Evolutionary conservation across 2,329 filamentous ascomycete species (phyloP).

Genomic region (Neonectria coccinea): DNA sequence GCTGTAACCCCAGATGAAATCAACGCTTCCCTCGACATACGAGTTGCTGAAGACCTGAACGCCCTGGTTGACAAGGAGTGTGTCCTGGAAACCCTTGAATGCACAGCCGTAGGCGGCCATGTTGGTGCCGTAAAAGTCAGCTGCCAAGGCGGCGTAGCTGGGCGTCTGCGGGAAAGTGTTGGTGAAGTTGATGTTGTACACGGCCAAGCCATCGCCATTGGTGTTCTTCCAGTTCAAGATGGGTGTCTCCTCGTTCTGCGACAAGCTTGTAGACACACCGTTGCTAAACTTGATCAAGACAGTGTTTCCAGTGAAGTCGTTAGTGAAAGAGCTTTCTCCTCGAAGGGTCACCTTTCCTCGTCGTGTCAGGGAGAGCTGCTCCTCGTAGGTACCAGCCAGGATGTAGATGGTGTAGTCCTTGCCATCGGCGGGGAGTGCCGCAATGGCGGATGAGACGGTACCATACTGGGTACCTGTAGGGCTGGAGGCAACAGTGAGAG

Average conservation of each 20-base stretch:
- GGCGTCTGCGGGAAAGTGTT: slow-evolving; percentile 59
- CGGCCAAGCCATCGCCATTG: slow-evolving; percentile 58
- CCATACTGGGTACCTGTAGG: slow-evolving; percentile 53
- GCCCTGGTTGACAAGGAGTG: slow-evolving; percentile 59
- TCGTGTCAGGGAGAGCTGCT: slow-evolving; percentile 36
- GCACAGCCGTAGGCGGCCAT: slow-evolving; percentile 55
- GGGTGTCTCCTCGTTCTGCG: slow-evolving; percentile 57
- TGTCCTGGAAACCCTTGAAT: slow-evolving; percentile 62
- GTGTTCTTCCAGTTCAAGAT: slow-evolving; percentile 59
- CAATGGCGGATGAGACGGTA: slow-evolving; percentile 57
- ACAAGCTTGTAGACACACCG: slow-evolving; percentile 50
- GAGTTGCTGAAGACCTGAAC: slow-evolving; percentile 60
- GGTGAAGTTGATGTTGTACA: slow-evolving; percentile 71
- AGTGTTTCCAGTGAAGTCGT: slow-evolving; percentile 39
- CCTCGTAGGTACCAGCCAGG: slow-evolving; percentile 40
- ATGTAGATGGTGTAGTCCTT: slow-evolving; percentile 42
- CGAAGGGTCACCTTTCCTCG: slow-evolving; percentile 35
- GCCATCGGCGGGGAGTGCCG: slow-evolving; percentile 50
- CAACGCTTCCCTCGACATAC: slow-evolving; percentile 47
- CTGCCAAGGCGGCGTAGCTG: slow-evolving; percentile 56
- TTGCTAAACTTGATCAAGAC: slow-evolving; percentile 37
- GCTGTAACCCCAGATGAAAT: slow-evolving; percentile 47
- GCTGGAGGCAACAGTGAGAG: slow-evolving; percentile 48
- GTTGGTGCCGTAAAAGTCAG: slow-evolving; percentile 49
- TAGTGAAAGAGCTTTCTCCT: slow-evolving; percentile 38